phyloP scores from a whole-genome alignment of 495 filamentous ascomycete genomes.

The Achaetomiella virescens region DNA sequence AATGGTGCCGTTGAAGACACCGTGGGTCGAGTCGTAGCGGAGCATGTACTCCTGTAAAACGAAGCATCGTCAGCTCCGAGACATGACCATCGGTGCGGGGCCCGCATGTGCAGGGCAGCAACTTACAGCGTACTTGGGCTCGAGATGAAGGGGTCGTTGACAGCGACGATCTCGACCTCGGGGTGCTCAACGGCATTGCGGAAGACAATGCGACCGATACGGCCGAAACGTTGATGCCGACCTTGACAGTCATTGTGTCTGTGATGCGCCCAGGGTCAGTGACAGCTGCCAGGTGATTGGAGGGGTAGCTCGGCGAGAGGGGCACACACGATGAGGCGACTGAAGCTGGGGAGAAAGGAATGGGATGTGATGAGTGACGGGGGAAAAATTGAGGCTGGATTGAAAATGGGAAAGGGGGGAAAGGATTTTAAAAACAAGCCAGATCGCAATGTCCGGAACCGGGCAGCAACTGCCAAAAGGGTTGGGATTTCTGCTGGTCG shows the following conservation, averaged over 20 bases:
- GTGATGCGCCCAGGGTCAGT: constrained; percentile 5
- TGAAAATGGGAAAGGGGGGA: constrained; percentile 2
- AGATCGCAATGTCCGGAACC: constrained; percentile 8
- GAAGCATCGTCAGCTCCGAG: constrained; percentile 17
- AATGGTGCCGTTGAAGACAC: constrained; percentile 89
- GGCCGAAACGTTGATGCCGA: constrained; percentile 99
- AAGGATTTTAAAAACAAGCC: constrained; percentile 27
- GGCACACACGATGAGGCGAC: neutral
- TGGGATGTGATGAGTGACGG: constrained; percentile 15
- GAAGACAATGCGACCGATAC: constrained; percentile 92
- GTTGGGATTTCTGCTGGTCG: constrained; percentile 11
- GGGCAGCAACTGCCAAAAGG: constrained; percentile 5
- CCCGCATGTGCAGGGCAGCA: neutral
- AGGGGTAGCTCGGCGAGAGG: constrained; percentile 3
- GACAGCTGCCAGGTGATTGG: neutral
- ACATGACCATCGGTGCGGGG: neutral
- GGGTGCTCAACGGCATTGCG: constrained; percentile 70
- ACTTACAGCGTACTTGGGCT: constrained; percentile 94
- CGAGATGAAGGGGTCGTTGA: constrained; percentile 99
- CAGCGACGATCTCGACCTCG: constrained; percentile 84
- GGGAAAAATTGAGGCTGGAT: constrained; percentile 15
- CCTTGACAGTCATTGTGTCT: constrained; percentile 53
- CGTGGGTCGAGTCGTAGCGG: constrained; percentile 97
- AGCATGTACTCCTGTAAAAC: constrained; percentile 86
- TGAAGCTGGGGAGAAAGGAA: neutral